Evolutionary conservation across 805 yeast species (phyloP), one percentile per base, ranked within the genome.

Genomic region (Myxozyma lipomycoides): DNA sequence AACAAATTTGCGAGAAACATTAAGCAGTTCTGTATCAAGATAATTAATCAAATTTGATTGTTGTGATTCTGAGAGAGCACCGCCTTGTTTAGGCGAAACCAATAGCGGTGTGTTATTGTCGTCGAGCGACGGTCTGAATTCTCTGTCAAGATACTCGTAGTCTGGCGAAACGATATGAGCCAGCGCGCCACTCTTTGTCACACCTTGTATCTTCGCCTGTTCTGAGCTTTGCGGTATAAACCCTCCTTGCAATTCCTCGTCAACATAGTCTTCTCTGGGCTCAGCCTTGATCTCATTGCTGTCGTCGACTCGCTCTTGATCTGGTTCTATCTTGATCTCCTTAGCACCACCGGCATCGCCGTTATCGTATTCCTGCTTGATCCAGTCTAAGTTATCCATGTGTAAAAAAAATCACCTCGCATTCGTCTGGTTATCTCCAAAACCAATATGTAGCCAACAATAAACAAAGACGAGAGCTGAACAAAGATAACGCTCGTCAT

Each of bases 11-110:
- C 86, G 70, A 54, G 82, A 84, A 10, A 83, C 71, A 17, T 70
- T 70, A 56, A 82, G 66, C 32, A 82, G 65, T 36, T 73, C 68
- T 7, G 72, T 75, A 55, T 83, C 89, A 36, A 82, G 71, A 58
- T 79, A 81, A 19, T 71, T 68, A 21, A 77, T 67, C 51, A 83
- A 70, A 56, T 75, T 74, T 40, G 81, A 75, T 62, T 82, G 84
- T 59, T 84, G 89, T 4, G 49, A 46, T 4, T 40, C 42, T 7
- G 49, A 28, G 17, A 47, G 40, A 4, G 35, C 18, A 3, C 25
- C 42, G 7, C 23, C 26, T 3, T 43, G 18, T 15, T 32, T 45
- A 12, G 48, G 39, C 45, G 28, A 4, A 46, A 25, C 22, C 1
- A 22, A 10, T 9, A 40, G 48, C 22, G 51, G 54, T n/a, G 54